Percentiles rank a stretch among this genome's conserved stretches.
Evolutionary conservation across 306 rosid genomes (phyloP).

Genomic region (Quercus agrifolia): DNA sequence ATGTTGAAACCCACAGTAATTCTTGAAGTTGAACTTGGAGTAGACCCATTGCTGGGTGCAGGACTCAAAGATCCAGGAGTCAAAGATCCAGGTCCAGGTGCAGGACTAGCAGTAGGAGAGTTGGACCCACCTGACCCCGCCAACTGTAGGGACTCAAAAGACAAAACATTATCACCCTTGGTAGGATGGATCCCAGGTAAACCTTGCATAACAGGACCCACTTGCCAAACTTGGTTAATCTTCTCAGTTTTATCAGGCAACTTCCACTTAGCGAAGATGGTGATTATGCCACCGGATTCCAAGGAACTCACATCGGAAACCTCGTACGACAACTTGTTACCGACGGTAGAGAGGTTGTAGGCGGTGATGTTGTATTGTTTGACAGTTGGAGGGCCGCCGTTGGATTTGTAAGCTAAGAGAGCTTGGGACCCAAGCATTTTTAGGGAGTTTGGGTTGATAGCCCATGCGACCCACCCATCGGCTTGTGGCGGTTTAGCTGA

Average conservation of each 20-base stretch:
- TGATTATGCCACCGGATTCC: background rate
- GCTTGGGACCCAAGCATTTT: constrained; percentile 64
- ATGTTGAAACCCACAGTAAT: background rate
- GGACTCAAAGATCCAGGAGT: too few species aligned
- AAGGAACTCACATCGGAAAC: constrained; percentile 30
- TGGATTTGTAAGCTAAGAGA: constrained; percentile 36
- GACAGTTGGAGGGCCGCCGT: background rate
- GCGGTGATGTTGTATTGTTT: constrained; percentile 34
- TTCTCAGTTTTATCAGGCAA: constrained; percentile 30
- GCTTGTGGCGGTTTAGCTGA: constrained; percentile 23
- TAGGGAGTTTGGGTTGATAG: constrained; percentile 44
- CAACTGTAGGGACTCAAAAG: background rate
- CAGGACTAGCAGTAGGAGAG: background rate
- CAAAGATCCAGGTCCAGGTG: background rate
- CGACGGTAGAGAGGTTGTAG: background rate
- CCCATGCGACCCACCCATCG: constrained; percentile 78
- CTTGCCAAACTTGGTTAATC: constrained; percentile 69
- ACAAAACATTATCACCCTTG: background rate
- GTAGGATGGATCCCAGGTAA: background rate
- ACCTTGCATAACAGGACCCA: constrained; percentile 38
- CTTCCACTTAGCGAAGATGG: constrained; percentile 40
- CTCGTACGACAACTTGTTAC: constrained; percentile 16
- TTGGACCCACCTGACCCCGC: background rate
- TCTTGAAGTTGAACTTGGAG: background rate
- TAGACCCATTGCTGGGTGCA: background rate